Percentiles rank a stretch among this genome's conserved stretches.
phyloP scores from a whole-genome alignment of 257 asterid species.

The Linderniella brevidens region DNA sequence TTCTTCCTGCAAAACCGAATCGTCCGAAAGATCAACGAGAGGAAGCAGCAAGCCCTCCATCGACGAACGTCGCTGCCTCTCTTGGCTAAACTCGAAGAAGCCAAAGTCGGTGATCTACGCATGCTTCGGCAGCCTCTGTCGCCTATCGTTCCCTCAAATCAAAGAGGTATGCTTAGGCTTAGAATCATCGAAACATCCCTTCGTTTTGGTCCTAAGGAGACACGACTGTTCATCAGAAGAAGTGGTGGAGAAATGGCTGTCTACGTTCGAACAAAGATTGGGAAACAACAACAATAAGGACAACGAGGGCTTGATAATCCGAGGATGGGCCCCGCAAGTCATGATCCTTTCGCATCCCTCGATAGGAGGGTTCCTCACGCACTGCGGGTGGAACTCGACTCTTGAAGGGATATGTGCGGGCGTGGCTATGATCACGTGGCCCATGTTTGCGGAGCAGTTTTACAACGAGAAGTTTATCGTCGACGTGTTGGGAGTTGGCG shows the following conservation, averaged over 20 bases:
- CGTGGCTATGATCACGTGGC: conserved; percentile 36
- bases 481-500: neutral
- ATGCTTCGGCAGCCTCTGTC: conserved; percentile 26
- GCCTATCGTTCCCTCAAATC: conserved; percentile 16
- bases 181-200: conserved; percentile 25
- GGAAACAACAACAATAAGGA: too few relatives aligned
- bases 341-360: conserved; percentile 17
- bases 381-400: conserved; percentile 31
- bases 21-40: conserved; percentile 18
- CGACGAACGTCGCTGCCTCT: conserved; percentile 14
- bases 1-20: conserved; percentile 18
- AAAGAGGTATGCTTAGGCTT: conserved; percentile 23
- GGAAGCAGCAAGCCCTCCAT: conserved; percentile 22
- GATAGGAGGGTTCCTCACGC: conserved; percentile 21
- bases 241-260: conserved; percentile 30
- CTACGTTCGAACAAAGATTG: conserved; percentile 26
- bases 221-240: too few relatives aligned
- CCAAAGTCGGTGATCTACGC: conserved; percentile 26
- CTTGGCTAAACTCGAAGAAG: conserved; percentile 20
- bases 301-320: conserved; percentile 29
- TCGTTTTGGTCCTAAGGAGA: conserved; percentile 23
- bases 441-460: conserved; percentile 29
- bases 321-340: conserved; percentile 49
- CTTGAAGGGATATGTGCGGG: conserved; percentile 25
- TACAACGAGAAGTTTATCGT: conserved; percentile 21